phyloP scores from a whole-genome alignment of 2,329 filamentous ascomycete genomes.

The Penicillium sp. region DNA sequence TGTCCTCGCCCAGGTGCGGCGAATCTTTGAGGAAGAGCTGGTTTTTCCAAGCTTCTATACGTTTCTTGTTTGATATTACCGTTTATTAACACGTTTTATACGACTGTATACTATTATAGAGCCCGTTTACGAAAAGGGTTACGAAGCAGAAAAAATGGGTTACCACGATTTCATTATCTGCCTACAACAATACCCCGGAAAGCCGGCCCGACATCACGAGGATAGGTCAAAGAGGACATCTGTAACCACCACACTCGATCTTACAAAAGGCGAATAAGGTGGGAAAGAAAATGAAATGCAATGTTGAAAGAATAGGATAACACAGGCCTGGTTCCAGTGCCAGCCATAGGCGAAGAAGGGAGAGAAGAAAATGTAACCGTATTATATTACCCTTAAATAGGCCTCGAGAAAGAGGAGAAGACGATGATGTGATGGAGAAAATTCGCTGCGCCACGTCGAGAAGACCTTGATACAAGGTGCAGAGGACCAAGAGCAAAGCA shows the following conservation, averaged over 20 bases:
- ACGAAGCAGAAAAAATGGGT: neutral
- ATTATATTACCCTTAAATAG: constrained; percentile 25
- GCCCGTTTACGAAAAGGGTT: neutral
- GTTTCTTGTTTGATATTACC: constrained; percentile 12
- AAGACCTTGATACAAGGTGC: constrained; percentile 8
- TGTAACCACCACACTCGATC: neutral
- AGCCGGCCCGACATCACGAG: neutral
- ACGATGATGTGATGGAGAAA: constrained; percentile 3
- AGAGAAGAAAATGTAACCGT: constrained; percentile 14
- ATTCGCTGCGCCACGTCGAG: constrained; percentile 11
- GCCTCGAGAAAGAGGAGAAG: neutral
- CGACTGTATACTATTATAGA: neutral
- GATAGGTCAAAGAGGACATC: neutral
- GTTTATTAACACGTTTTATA: neutral
- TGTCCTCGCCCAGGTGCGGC: constrained; percentile 91
- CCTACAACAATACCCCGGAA: neutral
- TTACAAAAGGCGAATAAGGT: neutral
- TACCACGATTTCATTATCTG: neutral
- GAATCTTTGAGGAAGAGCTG: constrained; percentile 98
- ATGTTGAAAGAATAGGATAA: neutral
- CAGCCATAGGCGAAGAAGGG: neutral
- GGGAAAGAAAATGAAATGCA: neutral
- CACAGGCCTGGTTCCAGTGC: neutral
- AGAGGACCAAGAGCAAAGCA: constrained; percentile 15
- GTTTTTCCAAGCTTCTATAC: constrained; percentile 99